Conservation (phyloP, 148 eudicot genomes). For the Pharnaceum exiguum region DNA sequence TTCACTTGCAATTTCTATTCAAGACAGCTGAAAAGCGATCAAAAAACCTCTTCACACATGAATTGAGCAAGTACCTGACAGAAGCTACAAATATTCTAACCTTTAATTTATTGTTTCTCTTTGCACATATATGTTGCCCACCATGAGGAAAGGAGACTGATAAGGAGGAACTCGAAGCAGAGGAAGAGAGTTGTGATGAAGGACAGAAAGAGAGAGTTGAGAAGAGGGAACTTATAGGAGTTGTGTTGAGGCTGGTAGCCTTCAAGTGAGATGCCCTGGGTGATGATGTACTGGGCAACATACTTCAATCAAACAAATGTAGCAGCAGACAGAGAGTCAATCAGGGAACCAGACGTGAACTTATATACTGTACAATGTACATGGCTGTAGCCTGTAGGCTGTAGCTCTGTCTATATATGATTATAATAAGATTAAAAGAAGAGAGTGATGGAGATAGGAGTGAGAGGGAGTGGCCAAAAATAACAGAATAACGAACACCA, state of each 20-base stretch:
- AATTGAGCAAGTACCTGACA: not conserved
- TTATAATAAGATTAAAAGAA: not conserved
- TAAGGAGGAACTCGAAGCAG: slow-evolving; percentile 16
- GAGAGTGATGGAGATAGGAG: slow-evolving; percentile 2
- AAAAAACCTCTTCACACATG: not conserved
- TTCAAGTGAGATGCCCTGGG: slow-evolving; percentile 22
- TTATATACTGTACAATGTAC: too few relatives aligned
- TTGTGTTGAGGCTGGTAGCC: not conserved
- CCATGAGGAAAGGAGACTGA: slow-evolving; percentile 21
- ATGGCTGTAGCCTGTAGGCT: not conserved
- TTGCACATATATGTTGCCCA: slow-evolving; percentile 5
- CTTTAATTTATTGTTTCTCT: slow-evolving; percentile 27
- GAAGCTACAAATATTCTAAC: slow-evolving; percentile 8
- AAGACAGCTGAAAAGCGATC: not conserved
- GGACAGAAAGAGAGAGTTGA: slow-evolving; percentile 11
- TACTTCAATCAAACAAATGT: slow-evolving; percentile 4
- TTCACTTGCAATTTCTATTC: slow-evolving; percentile 32
- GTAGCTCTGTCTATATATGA: not conserved
- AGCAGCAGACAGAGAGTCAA: too few relatives aligned
- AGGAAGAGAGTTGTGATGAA: slow-evolving; percentile 13
- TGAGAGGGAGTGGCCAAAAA: slow-evolving; percentile 21
- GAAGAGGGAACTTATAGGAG: slow-evolving; percentile 7
- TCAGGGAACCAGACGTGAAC: too few relatives aligned
- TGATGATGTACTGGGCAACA: slow-evolving; percentile 30
- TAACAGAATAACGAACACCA: slow-evolving; percentile 34